Evolutionary conservation across 352 stramenopile genomes (phyloP), one percentile per base, ranked within the genome.

Genomic region (Phytophthora multivora): DNA sequence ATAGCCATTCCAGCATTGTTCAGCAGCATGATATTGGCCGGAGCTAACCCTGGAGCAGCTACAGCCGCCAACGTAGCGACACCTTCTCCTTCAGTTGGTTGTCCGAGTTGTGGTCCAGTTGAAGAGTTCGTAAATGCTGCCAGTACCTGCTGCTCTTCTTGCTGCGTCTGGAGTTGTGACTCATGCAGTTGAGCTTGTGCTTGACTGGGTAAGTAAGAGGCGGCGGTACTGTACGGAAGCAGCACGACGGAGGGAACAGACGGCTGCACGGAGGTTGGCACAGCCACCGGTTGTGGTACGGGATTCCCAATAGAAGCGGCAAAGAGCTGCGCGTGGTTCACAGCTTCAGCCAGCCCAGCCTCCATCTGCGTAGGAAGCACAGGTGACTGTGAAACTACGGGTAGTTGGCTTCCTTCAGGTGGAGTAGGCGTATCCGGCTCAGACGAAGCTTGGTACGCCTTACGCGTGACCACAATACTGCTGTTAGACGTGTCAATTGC

Each of bases 401-500:
- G 5, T 16, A 45, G 19, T 40, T 61, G 49, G 30, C 1, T 41
- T 46, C n/a, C 47, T 47, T 39, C 36, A 2, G 31, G 16, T 25
- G 61, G 41, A 16, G 28, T 13, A 13, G 43, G 46, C n/a, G 36
- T 31, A 4, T 4, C 39, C 33, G 50, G 46, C n/a, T 52, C 63
- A 51, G 7, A 16, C 39, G 35, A 51, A 5, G 33, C 18, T 13
- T 33, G 23, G 0, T 55, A 36, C 16, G 63, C 26, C 36, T 62
- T 75, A 13, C 38, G 65, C 16, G 71, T 72, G 15, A 75, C 33
- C 15, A 82, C 55, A 26, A 39, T 43, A 8, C 53, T 49, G 33
- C 66, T 73, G 21, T 59, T 84, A 15, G 67, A 72, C 26, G 72
- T 60, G 40, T 89, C 75, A 25, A 93, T 91, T 9, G 71, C 55